Percentiles rank a stretch among this genome's conserved stretches.
These are phyloP conservation scores for Saprolegnia diclina DNA, from an alignment of 352 stramenopile genomes.

Conservation along the genomic window DNA sequence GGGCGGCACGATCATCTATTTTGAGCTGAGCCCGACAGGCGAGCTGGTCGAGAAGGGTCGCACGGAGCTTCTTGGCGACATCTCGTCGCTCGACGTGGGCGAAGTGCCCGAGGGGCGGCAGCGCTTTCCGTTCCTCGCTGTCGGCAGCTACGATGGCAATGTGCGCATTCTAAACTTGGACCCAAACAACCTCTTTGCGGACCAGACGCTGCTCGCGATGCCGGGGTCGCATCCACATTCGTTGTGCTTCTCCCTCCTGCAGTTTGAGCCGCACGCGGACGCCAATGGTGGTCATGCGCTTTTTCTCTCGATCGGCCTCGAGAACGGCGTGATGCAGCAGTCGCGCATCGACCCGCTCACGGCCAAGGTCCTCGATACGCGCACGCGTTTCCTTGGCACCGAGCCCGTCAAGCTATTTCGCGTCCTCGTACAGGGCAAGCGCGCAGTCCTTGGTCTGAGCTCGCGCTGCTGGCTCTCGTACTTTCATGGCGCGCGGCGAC, in stretches of 20 bases:
- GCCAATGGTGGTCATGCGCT: slow-evolving; percentile 37
- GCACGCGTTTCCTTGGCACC: slow-evolving; percentile 91
- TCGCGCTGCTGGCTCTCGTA: slow-evolving; percentile 94
- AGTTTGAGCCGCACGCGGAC: slow-evolving; percentile 59
- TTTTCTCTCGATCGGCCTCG: slow-evolving; percentile 86
- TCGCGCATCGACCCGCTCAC: slow-evolving; percentile 85
- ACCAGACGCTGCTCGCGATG: slow-evolving; percentile 77
- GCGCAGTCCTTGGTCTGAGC: slow-evolving; percentile 77
- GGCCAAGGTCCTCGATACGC: slow-evolving; percentile 74
- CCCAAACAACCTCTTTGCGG: slow-evolving; percentile 84
- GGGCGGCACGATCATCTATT: slow-evolving; percentile 97
- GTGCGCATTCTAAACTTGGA: slow-evolving; percentile 94
- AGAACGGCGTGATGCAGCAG: slow-evolving; percentile 95
- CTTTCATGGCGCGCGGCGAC: slow-evolving; percentile 84
- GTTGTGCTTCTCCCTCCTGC: slow-evolving; percentile 68
- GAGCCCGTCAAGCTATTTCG: slow-evolving; percentile 95
- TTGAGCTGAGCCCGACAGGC: slow-evolving; percentile 93
- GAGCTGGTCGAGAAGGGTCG: slow-evolving; percentile 92
- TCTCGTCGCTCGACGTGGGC: slow-evolving; percentile 96
- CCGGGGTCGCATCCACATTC: slow-evolving; percentile 73
- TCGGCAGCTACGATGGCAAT: slow-evolving; percentile 90
- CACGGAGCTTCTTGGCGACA: slow-evolving; percentile 93
- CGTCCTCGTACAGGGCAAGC: slow-evolving; percentile 82
- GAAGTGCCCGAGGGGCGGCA: slow-evolving; percentile 90
- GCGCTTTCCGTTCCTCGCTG: slow-evolving; percentile 93